Percentiles rank a stretch among this genome's conserved stretches.
Evolutionary conservation across 768 basidiomycete species (phyloP).

Genomic region (Boletus sp.): DNA sequence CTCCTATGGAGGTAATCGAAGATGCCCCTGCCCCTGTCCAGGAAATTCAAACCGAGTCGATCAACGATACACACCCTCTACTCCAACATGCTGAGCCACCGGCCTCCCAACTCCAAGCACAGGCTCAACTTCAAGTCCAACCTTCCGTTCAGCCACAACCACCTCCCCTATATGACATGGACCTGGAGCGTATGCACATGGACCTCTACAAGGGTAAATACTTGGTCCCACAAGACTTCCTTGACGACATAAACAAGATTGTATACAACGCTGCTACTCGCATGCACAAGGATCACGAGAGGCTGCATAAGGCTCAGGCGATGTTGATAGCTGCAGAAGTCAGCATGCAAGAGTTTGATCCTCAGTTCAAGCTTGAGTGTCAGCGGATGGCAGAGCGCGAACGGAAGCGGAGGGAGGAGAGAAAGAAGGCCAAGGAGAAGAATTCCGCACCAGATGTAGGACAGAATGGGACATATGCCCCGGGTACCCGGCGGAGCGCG

Average conservation of each 20-base stretch:
- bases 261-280: constrained; percentile 69
- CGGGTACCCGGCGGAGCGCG: constrained; percentile 67
- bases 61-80: constrained; percentile 37
- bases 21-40: constrained; percentile 23
- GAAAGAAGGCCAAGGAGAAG: constrained; percentile 38
- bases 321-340: constrained; percentile 88
- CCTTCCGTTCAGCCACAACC: constrained; percentile 35
- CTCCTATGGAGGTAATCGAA: constrained; percentile 43
- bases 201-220: constrained; percentile 85
- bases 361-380: constrained; percentile 76
- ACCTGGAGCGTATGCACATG: constrained; percentile 86
- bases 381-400: constrained; percentile 83
- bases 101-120: constrained; percentile 36
- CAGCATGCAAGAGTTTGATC: constrained; percentile 84
- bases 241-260: constrained; percentile 78
- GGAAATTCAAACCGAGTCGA: constrained; percentile 33
- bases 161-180: constrained; percentile 76
- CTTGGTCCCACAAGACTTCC: constrained; percentile 83
- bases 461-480: constrained; percentile 37
- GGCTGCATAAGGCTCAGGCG: constrained; percentile 78
- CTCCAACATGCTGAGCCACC: constrained; percentile 20
- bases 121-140: constrained; percentile 35
- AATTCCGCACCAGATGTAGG: constrained; percentile 20
- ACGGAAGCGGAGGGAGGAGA: constrained; percentile 59
- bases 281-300: constrained; percentile 64